These are phyloP conservation scores for Ettlia oleoabundans DNA, from an alignment of 139 green algal genomes.

Conservation along the genomic window DNA sequence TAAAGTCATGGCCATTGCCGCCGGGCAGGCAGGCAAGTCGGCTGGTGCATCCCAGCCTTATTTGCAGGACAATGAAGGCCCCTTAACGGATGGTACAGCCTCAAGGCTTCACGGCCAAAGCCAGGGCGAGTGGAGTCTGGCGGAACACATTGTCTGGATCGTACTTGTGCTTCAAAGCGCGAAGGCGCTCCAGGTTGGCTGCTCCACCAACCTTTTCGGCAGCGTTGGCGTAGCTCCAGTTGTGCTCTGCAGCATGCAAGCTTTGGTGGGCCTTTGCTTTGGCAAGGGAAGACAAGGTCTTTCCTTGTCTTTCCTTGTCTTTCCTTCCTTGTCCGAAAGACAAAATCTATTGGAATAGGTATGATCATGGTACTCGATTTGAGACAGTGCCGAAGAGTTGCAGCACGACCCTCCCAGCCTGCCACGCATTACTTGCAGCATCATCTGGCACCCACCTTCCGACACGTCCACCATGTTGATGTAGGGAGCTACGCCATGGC, in stretches of 20 bases:
- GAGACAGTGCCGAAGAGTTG: too few species aligned
- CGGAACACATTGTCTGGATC: constrained; percentile 6
- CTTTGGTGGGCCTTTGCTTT: background rate
- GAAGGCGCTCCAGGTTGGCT: background rate
- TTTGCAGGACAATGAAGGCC: too few species aligned
- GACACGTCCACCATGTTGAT: constrained; percentile 6
- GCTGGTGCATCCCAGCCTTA: too few species aligned
- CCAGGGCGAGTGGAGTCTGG: background rate
- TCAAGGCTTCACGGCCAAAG: too few species aligned
- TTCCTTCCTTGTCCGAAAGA: too few species aligned
- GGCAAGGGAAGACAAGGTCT: background rate
- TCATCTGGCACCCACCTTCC: background rate
- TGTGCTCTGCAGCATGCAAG: background rate
- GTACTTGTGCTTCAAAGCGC: background rate
- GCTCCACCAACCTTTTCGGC: background rate
- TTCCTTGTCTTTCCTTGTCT: too few species aligned
- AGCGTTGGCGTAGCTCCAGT: background rate
- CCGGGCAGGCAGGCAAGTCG: too few species aligned
- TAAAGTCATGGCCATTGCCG: too few species aligned
- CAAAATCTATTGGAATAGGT: too few species aligned
- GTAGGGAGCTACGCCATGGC: background rate
- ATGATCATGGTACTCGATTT: too few species aligned
- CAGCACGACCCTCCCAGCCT: too few species aligned
- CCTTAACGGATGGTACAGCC: too few species aligned
- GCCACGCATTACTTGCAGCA: background rate